phyloP scores from a whole-genome alignment of 2,329 filamentous ascomycete genomes.

The Myriosclerotinia scirpicola region DNA sequence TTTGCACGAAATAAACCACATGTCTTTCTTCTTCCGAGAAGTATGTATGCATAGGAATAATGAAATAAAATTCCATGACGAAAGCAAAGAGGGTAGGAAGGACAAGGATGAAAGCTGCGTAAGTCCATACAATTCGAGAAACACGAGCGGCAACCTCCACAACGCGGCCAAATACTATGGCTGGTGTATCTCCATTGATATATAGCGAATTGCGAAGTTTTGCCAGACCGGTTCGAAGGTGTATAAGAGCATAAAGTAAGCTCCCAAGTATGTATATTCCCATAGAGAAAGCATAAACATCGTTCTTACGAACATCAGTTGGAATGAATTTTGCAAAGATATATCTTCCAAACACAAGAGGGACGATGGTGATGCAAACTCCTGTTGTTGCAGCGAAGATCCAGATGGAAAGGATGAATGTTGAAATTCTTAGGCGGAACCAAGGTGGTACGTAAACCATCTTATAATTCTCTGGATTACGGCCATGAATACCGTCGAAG shows the following conservation, averaged over 20 bases:
- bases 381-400: conserved; percentile 87
- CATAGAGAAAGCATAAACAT: conserved; percentile 93
- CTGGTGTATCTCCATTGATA: conserved; percentile 36
- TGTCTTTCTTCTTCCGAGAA: conserved; percentile 50
- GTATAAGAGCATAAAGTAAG: conserved; percentile 60
- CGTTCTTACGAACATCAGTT: conserved; percentile 73
- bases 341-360: conserved; percentile 78
- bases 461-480: conserved; percentile 49
- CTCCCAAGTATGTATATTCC: conserved; percentile 80
- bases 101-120: conserved; percentile 70
- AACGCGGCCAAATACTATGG: conserved; percentile 34
- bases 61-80: conserved; percentile 82
- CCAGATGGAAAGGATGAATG: conserved; percentile 92
- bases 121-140: conserved; percentile 67
- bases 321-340: conserved; percentile 76
- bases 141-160: conserved; percentile 27
- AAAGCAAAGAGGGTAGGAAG: conserved; percentile 79
- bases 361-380: conserved; percentile 80
- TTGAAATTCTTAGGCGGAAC: conserved; percentile 75
- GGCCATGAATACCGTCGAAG: conserved; percentile 57
- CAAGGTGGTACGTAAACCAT: conserved; percentile 80
- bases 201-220: conserved; percentile 35
- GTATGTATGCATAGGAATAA: conserved; percentile 65
- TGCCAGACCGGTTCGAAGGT: conserved; percentile 46
- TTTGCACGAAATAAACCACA: conserved; percentile 83